These are phyloP conservation scores for Didymellaceae sp. DNA, from an alignment of 2,329 filamentous ascomycete species.

Conservation along the genomic window DNA sequence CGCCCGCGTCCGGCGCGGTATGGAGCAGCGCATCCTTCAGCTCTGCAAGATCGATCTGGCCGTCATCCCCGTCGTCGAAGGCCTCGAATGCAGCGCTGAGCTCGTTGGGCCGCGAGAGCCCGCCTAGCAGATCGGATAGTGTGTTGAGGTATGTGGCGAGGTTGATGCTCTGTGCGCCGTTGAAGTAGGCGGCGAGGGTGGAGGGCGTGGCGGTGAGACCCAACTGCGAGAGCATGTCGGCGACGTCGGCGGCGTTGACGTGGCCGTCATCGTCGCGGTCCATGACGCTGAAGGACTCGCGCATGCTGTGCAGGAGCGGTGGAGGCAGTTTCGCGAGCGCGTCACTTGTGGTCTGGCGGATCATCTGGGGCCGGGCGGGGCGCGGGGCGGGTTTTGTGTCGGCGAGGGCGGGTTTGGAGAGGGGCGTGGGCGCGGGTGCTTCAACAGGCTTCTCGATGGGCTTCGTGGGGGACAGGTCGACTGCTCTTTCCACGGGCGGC, in stretches of 20 bases:
- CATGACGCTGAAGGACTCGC: conserved; percentile 92
- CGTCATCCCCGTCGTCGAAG: conserved; percentile 94
- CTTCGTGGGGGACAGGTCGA: not conserved
- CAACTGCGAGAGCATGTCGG: conserved; percentile 84
- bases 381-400: conserved; percentile 5
- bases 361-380: conserved; percentile 33
- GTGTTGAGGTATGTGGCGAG: conserved; percentile 86
- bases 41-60: conserved; percentile 84
- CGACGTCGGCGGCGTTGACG: conserved; percentile 82
- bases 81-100: conserved; percentile 89
- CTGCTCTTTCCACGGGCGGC: conserved; percentile 17
- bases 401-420: not conserved
- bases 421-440: not conserved
- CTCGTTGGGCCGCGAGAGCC: conserved; percentile 78
- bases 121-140: conserved; percentile 74
- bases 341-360: conserved; percentile 37
- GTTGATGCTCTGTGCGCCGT: conserved; percentile 74
- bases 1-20: conserved; percentile 71
- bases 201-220: conserved; percentile 76
- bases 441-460: not conserved
- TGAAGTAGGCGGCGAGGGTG: conserved; percentile 81
- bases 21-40: conserved; percentile 82
- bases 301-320: conserved; percentile 82
- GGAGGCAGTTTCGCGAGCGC: conserved; percentile 75
- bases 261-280: conserved; percentile 87